Evolutionary conservation across 2,329 filamentous ascomycete species (phyloP), one percentile per base, ranked within the genome.

Genomic region (Curvularia hawaiiensis): DNA sequence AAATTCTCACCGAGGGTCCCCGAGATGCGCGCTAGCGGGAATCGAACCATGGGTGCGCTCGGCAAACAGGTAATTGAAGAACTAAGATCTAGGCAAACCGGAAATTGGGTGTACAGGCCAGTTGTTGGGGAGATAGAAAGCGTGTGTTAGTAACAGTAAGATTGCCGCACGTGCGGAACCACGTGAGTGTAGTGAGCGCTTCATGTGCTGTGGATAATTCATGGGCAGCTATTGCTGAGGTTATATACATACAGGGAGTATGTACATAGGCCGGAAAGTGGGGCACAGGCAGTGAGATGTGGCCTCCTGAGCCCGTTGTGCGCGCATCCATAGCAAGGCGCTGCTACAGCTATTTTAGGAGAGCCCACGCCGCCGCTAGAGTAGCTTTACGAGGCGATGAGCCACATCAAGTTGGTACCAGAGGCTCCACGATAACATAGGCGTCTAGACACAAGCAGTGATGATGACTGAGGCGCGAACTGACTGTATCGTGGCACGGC

Each of bases 301-400:
- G 44, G 28, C 30, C 28, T 47, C 18, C n/a, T 47, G 44, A 12
- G 44, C 44, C 28, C 11, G 18, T 20, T 14, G 28, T 47, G 28
- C 18, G 24, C 9, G 30, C 40, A 12, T 14, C 26, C 10, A 7
- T 20, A 3, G 26, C 28, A 20, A 31, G 28, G 44, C 30, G 30
- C n/a, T 7, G n/a, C 35, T 46, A 31, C 18, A 31, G 16, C 47
- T 50, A 50, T 50, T 50, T 50, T 50, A 39, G n/a, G 47, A 28
- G 20, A 39, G 20, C 14, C 46, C 33, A 49, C 33, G 14, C 31
- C 18, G 44, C 44, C n/a, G 28, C 46, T 39, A 49, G 22, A 22
- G 14, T 20, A n/a, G 20, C 46, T 18, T 39, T 49, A 26, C 46
- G 46, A 49, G 33, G 20, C 20, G 26, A 26, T 22, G 46, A 49